phyloP scores from a whole-genome alignment of 2,329 filamentous ascomycete genomes.

The Colletotrichum chrysophilum region DNA sequence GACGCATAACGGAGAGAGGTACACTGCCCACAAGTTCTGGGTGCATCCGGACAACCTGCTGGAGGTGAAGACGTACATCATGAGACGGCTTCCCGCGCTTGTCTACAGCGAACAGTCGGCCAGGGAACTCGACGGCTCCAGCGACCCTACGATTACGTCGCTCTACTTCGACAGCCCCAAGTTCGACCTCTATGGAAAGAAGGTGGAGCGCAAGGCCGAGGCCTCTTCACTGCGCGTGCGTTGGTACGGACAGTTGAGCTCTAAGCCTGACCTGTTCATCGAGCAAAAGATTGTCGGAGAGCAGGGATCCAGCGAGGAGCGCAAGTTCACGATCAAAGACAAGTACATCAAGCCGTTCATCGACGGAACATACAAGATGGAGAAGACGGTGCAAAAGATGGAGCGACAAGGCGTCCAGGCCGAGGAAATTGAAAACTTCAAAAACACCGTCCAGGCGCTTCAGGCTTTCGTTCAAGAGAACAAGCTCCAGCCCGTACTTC shows the following conservation, averaged over 20 bases:
- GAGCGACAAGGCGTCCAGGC: slow-evolving; percentile 74
- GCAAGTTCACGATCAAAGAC: slow-evolving; percentile 85
- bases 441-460: slow-evolving; percentile 75
- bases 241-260: slow-evolving; percentile 87
- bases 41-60: slow-evolving; percentile 94
- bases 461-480: slow-evolving; percentile 80
- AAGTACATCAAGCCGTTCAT: slow-evolving; percentile 93
- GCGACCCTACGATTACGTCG: slow-evolving; percentile 92
- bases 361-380: slow-evolving; percentile 86
- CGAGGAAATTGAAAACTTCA: slow-evolving; percentile 71
- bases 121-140: slow-evolving; percentile 79
- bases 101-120: slow-evolving; percentile 90
- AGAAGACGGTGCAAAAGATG: slow-evolving; percentile 89
- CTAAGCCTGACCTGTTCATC: slow-evolving; percentile 80
- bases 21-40: slow-evolving; percentile 95
- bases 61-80: slow-evolving; percentile 95
- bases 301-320: slow-evolving; percentile 78
- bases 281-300: slow-evolving; percentile 89
- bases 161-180: slow-evolving; percentile 92
- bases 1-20: slow-evolving; percentile 71
- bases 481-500: slow-evolving; percentile 81
- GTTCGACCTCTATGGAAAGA: slow-evolving; percentile 86
- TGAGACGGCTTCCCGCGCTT: slow-evolving; percentile 87
- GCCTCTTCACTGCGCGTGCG: slow-evolving; percentile 84
- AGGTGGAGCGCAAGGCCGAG: slow-evolving; percentile 77